Evolutionary conservation across 2,329 filamentous ascomycete species (phyloP).

Genomic region (Paraphaeosphaeria minitans): DNA sequence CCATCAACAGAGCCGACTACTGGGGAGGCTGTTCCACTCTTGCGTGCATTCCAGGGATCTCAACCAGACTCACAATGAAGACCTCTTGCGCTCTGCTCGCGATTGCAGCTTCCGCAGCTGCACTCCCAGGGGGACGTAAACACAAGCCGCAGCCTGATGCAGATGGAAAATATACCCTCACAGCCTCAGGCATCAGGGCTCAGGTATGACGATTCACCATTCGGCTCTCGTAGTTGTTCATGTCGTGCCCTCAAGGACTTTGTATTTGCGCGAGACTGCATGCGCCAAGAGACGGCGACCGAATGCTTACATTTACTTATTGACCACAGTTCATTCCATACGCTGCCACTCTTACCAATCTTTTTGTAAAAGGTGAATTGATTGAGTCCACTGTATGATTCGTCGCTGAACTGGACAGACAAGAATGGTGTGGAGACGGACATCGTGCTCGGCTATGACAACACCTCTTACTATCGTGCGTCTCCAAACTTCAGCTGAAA

Average conservation of each 20-base stretch:
- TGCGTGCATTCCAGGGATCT: slow-evolving; percentile 5
- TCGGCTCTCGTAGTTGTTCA: background rate
- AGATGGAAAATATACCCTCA: slow-evolving; percentile 39
- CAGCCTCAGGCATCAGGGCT: slow-evolving; percentile 38
- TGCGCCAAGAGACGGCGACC: background rate
- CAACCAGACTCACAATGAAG: slow-evolving; percentile 24
- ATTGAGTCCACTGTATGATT: background rate
- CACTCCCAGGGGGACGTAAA: slow-evolving; percentile 11
- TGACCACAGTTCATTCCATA: slow-evolving; percentile 40
- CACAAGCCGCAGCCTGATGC: slow-evolving; percentile 21
- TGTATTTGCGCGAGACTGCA: background rate
- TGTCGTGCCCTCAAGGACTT: background rate
- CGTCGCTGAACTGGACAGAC: slow-evolving; percentile 26
- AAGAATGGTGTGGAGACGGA: slow-evolving; percentile 37
- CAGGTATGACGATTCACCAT: slow-evolving; percentile 21
- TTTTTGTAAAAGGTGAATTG: slow-evolving; percentile 37
- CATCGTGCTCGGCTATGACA: slow-evolving; percentile 43
- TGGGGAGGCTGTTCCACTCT: slow-evolving; percentile 8
- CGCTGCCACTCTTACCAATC: slow-evolving; percentile 40
- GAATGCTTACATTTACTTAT: slow-evolving; percentile 6
- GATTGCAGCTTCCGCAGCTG: slow-evolving; percentile 23
- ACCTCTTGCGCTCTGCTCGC: slow-evolving; percentile 25
- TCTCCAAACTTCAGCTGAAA: slow-evolving; percentile 2
- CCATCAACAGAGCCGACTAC: slow-evolving; percentile 14
- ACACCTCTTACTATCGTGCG: slow-evolving; percentile 42